These are phyloP conservation scores for Cytospora chrysosperma DNA, from an alignment of 2,329 filamentous ascomycete species.

Conservation along the genomic window DNA sequence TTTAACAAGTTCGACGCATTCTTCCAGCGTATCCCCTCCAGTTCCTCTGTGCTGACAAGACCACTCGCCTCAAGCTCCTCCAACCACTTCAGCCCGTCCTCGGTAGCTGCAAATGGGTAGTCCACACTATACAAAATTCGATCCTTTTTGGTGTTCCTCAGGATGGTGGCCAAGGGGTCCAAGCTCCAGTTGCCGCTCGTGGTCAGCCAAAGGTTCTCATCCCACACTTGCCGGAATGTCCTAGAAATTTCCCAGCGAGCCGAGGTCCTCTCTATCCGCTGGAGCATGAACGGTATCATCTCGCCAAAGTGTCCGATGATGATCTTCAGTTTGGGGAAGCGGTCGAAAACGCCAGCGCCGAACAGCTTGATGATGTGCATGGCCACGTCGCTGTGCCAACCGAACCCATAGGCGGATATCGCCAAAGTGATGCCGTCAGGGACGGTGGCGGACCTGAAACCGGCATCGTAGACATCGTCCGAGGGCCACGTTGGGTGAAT, in stretches of 20 bases:
- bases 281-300: slow-evolving; percentile 54
- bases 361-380: slow-evolving; percentile 50
- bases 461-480: slow-evolving; percentile 35
- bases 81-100: slow-evolving; percentile 48
- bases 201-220: slow-evolving; percentile 57
- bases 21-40: slow-evolving; percentile 47
- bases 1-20: slow-evolving; percentile 51
- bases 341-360: slow-evolving; percentile 54
- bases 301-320: slow-evolving; percentile 54
- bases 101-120: slow-evolving; percentile 54
- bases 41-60: slow-evolving; percentile 47
- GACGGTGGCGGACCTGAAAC: slow-evolving; percentile 21
- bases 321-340: slow-evolving; percentile 52
- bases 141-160: slow-evolving; percentile 47
- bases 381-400: slow-evolving; percentile 52
- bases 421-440: slow-evolving; percentile 29
- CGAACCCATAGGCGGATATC: slow-evolving; percentile 44
- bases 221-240: slow-evolving; percentile 50
- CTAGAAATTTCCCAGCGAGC: slow-evolving; percentile 35
- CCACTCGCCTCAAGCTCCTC: slow-evolving; percentile 48
- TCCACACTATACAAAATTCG: slow-evolving; percentile 56
- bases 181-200: slow-evolving; percentile 54
- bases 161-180: slow-evolving; percentile 44
- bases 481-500: slow-evolving; percentile 21
- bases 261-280: slow-evolving; percentile 38